phyloP scores from a whole-genome alignment of 345 rosid genomes.

The Eucalyptus rudis region DNA sequence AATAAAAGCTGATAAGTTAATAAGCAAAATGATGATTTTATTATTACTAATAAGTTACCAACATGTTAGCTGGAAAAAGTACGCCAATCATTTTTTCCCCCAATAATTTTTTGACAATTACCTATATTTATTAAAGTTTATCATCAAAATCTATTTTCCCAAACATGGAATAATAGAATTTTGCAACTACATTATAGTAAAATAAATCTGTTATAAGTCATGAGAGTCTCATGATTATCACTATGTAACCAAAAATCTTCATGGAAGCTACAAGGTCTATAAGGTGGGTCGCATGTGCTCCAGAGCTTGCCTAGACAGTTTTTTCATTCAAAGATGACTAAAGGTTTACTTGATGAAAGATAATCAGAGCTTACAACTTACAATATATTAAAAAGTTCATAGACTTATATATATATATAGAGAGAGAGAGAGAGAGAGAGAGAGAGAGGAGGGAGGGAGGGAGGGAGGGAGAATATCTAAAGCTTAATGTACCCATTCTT shows the following conservation, averaged over 20 bases:
- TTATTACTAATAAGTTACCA: background rate
- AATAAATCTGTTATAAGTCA: no score
- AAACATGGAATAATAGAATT: background rate
- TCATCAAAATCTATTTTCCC: background rate
- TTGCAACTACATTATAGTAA: background rate
- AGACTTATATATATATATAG: background rate
- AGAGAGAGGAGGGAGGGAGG: no score
- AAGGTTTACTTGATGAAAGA: background rate
- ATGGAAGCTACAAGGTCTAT: background rate
- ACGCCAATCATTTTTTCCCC: background rate
- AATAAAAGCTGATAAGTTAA: no score
- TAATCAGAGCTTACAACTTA: background rate
- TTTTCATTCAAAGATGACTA: background rate
- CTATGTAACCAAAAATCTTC: background rate
- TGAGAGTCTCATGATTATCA: no score
- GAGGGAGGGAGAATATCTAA: background rate
- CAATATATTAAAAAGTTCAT: background rate
- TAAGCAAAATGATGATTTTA: background rate
- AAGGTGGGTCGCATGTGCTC: background rate
- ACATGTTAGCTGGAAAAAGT: background rate
- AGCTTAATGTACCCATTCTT: constrained; percentile 32
- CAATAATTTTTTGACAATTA: background rate
- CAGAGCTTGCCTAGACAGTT: background rate
- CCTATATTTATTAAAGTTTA: no score
- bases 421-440: no score